phyloP scores from a whole-genome alignment of 2,329 filamentous ascomycete species.

The Hymenoscyphus occultus region DNA sequence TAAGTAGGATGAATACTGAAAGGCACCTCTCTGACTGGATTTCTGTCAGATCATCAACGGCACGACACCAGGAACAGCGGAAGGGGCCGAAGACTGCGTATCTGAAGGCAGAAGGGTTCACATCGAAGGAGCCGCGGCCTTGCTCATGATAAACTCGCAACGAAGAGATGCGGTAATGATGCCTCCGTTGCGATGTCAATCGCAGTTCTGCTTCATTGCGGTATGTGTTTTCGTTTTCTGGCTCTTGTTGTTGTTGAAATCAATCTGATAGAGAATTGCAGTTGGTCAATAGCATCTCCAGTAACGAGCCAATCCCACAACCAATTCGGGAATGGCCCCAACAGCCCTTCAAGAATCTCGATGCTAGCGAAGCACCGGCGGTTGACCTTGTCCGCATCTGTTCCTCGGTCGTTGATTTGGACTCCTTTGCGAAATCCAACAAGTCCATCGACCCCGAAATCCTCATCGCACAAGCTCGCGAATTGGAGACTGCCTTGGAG shows the following conservation, averaged over 20 bases:
- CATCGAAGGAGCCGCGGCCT: conserved; percentile 23
- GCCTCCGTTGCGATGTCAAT: conserved; percentile 15
- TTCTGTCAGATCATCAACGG: conserved; percentile 21
- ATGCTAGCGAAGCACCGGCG: conserved; percentile 14
- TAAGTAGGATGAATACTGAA: conserved; percentile 13
- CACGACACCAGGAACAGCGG: conserved; percentile 1
- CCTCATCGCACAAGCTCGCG: conserved; percentile 17
- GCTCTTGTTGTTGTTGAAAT: neutral
- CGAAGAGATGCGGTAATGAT: neutral
- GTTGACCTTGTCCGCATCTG: conserved; percentile 17
- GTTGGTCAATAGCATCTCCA: conserved; percentile 22
- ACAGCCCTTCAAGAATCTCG: neutral
- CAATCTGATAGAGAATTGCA: conserved; percentile 5
- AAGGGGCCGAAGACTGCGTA: neutral
- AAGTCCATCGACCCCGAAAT: conserved; percentile 2
- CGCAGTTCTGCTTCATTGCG: conserved; percentile 24
- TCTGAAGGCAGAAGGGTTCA: conserved; percentile 22
- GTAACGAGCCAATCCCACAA: conserved; percentile 15
- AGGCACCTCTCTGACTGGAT: neutral
- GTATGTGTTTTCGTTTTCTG: conserved; percentile 12
- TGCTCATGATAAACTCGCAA: conserved; percentile 21
- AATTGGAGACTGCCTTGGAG: conserved; percentile 23
- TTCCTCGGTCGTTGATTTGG: conserved; percentile 20
- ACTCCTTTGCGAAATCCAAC: conserved; percentile 14
- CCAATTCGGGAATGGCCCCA: conserved; percentile 16